phyloP scores from a whole-genome alignment of 768 basidiomycete genomes.

The Tephrocybe sp. region DNA sequence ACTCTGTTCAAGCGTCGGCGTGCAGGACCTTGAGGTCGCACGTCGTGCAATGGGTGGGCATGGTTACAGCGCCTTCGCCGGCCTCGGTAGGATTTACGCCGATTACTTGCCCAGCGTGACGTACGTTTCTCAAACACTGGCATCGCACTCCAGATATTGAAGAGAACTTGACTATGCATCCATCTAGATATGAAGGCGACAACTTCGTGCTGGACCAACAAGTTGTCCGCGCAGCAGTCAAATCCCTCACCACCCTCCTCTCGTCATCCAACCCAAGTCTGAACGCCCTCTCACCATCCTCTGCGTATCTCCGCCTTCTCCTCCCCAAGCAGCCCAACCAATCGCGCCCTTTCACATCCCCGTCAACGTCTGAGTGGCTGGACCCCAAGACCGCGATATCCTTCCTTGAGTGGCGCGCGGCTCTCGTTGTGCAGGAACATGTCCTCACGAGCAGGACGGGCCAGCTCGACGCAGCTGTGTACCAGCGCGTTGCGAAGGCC shows the following conservation, averaged over 20 bases:
- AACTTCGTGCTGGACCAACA: constrained; percentile 77
- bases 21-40: constrained; percentile 61
- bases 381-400: constrained; percentile 36
- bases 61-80: constrained; percentile 68
- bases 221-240: constrained; percentile 69
- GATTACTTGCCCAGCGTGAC: constrained; percentile 65
- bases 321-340: constrained; percentile 21
- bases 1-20: constrained; percentile 47
- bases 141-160: background rate
- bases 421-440: constrained; percentile 48
- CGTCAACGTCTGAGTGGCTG: constrained; percentile 25
- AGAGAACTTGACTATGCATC: background rate
- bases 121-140: constrained; percentile 30
- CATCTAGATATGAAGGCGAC: constrained; percentile 67
- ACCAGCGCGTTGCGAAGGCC: constrained; percentile 58
- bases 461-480: constrained; percentile 51
- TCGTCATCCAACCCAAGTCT: constrained; percentile 23
- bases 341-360: constrained; percentile 14
- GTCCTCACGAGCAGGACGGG: constrained; percentile 25
- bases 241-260: constrained; percentile 43
- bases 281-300: constrained; percentile 21
- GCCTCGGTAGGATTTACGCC: constrained; percentile 62
- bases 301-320: constrained; percentile 36
- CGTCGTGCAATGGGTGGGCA: constrained; percentile 76
- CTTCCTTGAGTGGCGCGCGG: constrained; percentile 67